Base-by-base conservation (phyloP, 371 early-diverging fungal genomes). In the Entomophthora muscae region DNA sequence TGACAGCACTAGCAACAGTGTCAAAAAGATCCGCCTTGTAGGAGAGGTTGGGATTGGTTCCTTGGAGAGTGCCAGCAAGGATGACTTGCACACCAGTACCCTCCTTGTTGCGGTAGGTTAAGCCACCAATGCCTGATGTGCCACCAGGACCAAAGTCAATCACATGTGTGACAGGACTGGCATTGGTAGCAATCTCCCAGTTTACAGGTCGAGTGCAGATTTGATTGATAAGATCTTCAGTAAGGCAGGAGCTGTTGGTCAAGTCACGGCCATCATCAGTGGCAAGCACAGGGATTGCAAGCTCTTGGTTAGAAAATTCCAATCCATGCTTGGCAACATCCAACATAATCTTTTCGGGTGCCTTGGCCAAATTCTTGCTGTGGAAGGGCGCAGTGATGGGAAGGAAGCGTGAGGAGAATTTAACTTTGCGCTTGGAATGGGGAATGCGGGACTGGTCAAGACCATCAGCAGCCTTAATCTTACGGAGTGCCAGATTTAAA, bases 111-210 rank as follows among this genome's bases (percentile, higher is more conserved):
- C 93, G 86, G 72, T 90, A 81, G 24, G 92, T 92, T 67, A 95
- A 51, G 88, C 75, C n/a, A n/a, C n/a, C n/a, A n/a, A n/a, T n/a
- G n/a, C n/a, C n/a, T n/a, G n/a, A n/a, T n/a, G n/a, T n/a, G 62
- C 91, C 91, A 67, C 92, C 92, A 5, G 94, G 94, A n/a, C 95
- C 95, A 74, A 93, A 95, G 76, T 95, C 95, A 57, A 95, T 76
- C 42, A 93, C 80, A 70, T 95, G 95, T 12, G 93, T 91, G 69
- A 86, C 73, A 53, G 75, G 76, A 31, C 78, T 73, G 54, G 80
- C 68, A 57, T 77, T 76, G 31, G 90, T 89, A 13, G 93, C 91
- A 67, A 75, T 77, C 64, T 88, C 85, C 95, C 95, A 95, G 71
- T 91, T 77, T 24, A 94, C 89, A 24, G 89, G 86, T 65, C 78